Conservation (phyloP, 352 stramenopile genomes). For the Elongisporangium prolatum region DNA sequence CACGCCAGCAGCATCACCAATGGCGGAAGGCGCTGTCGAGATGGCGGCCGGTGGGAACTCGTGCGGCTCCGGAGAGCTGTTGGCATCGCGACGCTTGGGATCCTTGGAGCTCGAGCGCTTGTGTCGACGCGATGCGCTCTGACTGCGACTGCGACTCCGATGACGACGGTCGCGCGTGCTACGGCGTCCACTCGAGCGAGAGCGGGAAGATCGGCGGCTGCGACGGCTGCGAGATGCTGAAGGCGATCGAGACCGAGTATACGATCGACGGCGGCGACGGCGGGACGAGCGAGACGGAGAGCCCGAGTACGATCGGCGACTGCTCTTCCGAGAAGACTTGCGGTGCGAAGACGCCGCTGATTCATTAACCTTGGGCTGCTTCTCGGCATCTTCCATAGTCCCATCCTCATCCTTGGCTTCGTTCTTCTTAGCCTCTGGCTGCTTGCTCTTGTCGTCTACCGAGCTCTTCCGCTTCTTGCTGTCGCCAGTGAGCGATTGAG, state of each 20-base stretch:
- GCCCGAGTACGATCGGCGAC: conserved; percentile 47
- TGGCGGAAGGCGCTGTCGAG: conserved; percentile 5
- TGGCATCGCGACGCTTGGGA: conserved; percentile 34
- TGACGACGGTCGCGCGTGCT: conserved; percentile 39
- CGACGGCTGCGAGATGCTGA: conserved; percentile 38
- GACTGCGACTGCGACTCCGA: conserved; percentile 45
- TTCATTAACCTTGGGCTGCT: conserved; percentile 12
- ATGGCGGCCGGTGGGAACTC: conserved; percentile 24
- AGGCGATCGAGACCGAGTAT: conserved; percentile 38
- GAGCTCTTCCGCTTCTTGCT: conserved; percentile 10
- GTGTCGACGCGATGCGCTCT: conserved; percentile 37
- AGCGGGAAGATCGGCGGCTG: conserved; percentile 31
- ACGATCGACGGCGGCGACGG: conserved; percentile 42
- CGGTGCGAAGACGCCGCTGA: conserved; percentile 5
- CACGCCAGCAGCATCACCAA: conserved; percentile 21
- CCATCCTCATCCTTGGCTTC: conserved; percentile 1
- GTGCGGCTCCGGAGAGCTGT: conserved; percentile 43
- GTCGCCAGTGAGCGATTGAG: conserved; percentile 14
- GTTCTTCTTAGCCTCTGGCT: conserved; percentile 6
- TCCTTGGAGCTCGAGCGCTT: conserved; percentile 63
- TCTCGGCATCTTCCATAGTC: neutral
- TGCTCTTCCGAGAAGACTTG: conserved; percentile 31
- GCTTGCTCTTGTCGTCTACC: conserved; percentile 11
- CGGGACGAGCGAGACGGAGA: conserved; percentile 54
- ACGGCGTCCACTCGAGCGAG: conserved; percentile 43